Base-by-base conservation (phyloP, 1,284 basidiomycete genomes). In the Pholiota adiposa region DNA sequence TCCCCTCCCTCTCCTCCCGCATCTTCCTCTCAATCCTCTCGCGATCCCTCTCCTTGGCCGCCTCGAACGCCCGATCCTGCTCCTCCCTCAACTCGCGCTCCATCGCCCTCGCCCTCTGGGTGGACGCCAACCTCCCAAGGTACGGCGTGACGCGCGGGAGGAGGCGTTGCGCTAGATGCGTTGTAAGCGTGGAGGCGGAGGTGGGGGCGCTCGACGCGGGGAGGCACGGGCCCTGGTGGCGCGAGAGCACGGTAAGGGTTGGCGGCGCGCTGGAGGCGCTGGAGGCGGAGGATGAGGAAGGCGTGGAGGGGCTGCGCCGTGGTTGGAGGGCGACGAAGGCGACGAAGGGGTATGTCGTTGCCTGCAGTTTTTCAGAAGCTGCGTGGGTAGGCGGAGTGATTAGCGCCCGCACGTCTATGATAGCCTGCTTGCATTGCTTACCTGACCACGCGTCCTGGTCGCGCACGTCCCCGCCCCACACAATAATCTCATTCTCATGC, bases 281-380 rank as follows among this genome's bases (percentile, higher is more conserved):
- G 1, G 73, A 21, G 76, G 70, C 0, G 82, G 58, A 18, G 58
- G 72, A 25, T 0, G 73, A 64, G 1, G 78, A 67, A 11, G 36
- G 16, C 6, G 36, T 14, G 18, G 72, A 62, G 54, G 77, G 66
- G 64, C 56, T 54, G 36, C 88, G 81, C 5, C 83, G 83, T 0
- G 95, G 90, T 67, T 97, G 93, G 34, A 97, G 83, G 0, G 94
- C 90, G 50, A 97, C 77, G 72, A 98, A 98, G 0, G 93, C 92
- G 51, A 98, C 82, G 63, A 96, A 96, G 0, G 96, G 96, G 68
- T 92, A 97, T 0, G 94, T 95, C 2, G 94, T 97, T 1, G 89
- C 88, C 67, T 93, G 89, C 0, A 97, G 79, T 65, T 96, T 95
- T 68, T 93, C 88, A 0, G 93, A 79, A 6, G 93, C 95, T 93